phyloP scores from a whole-genome alignment of 306 rosid genomes.

The Gynostemma pentaphyllum region DNA sequence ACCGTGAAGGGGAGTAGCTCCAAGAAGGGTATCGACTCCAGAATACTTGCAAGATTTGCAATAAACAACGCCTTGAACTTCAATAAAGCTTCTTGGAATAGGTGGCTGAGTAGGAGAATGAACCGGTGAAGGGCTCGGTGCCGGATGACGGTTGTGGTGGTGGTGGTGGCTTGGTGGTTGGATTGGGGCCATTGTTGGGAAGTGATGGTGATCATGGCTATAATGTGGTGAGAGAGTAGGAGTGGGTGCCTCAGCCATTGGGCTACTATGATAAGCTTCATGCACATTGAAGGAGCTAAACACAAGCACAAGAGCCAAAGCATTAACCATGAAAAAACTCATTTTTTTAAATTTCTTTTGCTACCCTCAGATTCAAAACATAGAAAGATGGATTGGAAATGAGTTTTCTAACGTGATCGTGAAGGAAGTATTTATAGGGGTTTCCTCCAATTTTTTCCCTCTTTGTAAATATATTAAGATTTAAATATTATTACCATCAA shows the following conservation, averaged over 20 bases:
- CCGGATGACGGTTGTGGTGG: conserved; percentile 6
- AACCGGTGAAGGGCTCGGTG: conserved; percentile 3
- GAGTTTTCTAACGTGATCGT: no score
- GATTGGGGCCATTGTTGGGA: conserved; percentile 7
- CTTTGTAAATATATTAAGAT: no score
- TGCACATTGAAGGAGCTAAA: background rate
- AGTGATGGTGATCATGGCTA: background rate
- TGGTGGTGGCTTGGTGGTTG: conserved; percentile 12
- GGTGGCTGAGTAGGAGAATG: conserved; percentile 10
- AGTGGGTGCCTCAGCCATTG: background rate
- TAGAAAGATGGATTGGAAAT: no score
- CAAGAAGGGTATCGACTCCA: conserved; percentile 44
- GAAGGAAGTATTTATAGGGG: no score
- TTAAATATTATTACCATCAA: no score
- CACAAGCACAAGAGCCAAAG: background rate
- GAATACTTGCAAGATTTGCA: conserved; percentile 67
- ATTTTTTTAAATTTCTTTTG: background rate
- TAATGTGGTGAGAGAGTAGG: conserved; percentile 2
- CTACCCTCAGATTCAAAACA: background rate
- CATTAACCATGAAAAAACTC: background rate
- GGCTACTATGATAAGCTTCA: background rate
- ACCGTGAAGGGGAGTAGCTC: conserved; percentile 52
- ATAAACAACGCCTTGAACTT: conserved; percentile 83
- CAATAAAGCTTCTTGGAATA: conserved; percentile 37
- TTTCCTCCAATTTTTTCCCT: no score